Percentiles rank a stretch among this genome's conserved stretches.
Conservation (phyloP, 805 yeast species). For the Tetrapisispora nanseiensis region DNA sequence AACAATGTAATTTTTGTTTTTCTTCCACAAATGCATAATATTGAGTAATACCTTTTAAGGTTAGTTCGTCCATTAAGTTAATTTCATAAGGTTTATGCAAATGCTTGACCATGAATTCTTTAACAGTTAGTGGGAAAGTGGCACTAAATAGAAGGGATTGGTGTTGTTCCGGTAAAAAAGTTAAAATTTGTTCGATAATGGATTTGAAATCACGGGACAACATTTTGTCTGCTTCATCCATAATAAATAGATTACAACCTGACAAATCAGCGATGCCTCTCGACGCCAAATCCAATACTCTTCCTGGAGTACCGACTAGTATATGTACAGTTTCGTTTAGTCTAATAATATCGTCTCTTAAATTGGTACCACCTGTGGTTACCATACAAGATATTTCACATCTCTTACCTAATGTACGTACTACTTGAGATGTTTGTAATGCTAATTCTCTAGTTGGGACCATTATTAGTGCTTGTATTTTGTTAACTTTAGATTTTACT, state of each 20-base stretch:
- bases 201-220: conserved; percentile 80
- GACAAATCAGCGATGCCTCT: conserved; percentile 80
- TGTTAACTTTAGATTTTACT: conserved; percentile 70
- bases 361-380: conserved; percentile 93
- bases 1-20: conserved; percentile 88
- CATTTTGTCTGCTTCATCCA: conserved; percentile 99
- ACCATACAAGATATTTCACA: conserved; percentile 91
- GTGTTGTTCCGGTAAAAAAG: conserved; percentile 65
- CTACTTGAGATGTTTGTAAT: conserved; percentile 93
- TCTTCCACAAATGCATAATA: conserved; percentile 98
- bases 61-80: conserved; percentile 94
- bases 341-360: conserved; percentile 90
- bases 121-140: conserved; percentile 91
- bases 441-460: conserved; percentile 98
- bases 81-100: conserved; percentile 88
- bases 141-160: conserved; percentile 90
- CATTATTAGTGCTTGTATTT: conserved; percentile 84
- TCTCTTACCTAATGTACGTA: conserved; percentile 90
- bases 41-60: conserved; percentile 92
- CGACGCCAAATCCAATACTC: conserved; percentile 88
- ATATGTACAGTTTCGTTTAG: conserved; percentile 88
- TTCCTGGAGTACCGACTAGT: conserved; percentile 95
- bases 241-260: conserved; percentile 77
- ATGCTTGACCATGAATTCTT: conserved; percentile 84
- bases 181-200: conserved; percentile 77